Conservation (phyloP, 441 rosid species). For the Euphorbia corollata region DNA sequence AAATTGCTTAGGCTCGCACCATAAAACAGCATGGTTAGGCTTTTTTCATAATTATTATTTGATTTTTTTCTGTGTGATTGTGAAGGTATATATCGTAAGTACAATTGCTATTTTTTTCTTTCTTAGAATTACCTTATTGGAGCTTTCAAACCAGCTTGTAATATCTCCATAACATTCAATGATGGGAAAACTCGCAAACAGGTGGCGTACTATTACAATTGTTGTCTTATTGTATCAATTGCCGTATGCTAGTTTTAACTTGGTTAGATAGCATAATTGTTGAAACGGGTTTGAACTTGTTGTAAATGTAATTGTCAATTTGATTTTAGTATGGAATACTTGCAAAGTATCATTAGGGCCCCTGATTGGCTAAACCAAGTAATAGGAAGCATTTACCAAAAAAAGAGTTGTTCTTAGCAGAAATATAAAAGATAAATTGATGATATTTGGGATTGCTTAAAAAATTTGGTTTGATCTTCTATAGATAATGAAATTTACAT, state of each 20-base stretch:
- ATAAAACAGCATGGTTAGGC: no score
- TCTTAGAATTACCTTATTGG: constrained; percentile 14
- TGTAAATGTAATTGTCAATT: neutral
- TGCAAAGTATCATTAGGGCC: neutral
- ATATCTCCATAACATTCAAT: constrained; percentile 53
- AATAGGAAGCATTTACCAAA: no score
- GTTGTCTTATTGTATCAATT: neutral
- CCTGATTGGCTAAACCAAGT: no score
- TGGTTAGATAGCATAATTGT: neutral
- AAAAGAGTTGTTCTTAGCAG: neutral
- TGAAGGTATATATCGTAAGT: no score
- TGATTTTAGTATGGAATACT: neutral
- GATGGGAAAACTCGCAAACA: constrained; percentile 89
- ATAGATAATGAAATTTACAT: neutral
- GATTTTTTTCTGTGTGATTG: no score
- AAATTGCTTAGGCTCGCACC: no score
- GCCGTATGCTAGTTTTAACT: neutral
- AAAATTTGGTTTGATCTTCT: neutral
- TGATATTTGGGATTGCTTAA: neutral
- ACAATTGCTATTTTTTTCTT: no score
- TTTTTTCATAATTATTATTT: no score
- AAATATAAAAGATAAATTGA: neutral
- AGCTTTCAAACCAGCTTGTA: constrained; percentile 93
- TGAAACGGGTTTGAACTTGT: no score
- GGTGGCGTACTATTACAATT: constrained; percentile 32